Base-by-base conservation (phyloP, 129 eudicot species). In the Flaveria bidentis region DNA sequence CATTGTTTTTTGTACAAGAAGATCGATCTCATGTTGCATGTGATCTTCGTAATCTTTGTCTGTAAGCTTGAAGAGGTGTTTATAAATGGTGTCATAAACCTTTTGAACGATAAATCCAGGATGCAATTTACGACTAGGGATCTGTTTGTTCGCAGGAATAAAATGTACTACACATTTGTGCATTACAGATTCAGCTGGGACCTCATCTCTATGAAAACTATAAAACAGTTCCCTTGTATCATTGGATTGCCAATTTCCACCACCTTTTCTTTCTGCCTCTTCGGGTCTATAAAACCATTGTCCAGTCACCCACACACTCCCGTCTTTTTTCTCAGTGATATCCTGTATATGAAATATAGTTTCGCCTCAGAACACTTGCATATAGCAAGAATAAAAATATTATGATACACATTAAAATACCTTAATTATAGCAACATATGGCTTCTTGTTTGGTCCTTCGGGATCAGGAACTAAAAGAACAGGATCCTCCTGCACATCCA, bases 221-320 rank as follows among this genome's bases (percentile, higher is more conserved):
- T 95, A 95, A 68, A 95, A 95, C 14, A 95, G 85, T 71, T 91
- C 97, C 53, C 99, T 84, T 42, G 97, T 86, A 85, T 91, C 97
- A 45, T 76, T 69, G 47, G 96, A 85, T 84, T 84, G 82, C 99
- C 99, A 95, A 72, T 85, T 87, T 80, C 97, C 99, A 36, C 99
- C 99, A 10, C 79, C 88, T 86, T 85, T 87, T 78, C 82, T 95
- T 58, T 87, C 96, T 33, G 97, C 99, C 80, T 95, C 99, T 80
- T 95, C 99, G 2, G 99, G 99, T 39, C 99, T 86, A 63, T 95
- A 95, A 69, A 95, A 91, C 99, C 99, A 95, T 73, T 95, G 99
- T 20, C 99, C 97, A 36, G 84, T 84, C 15, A 95, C 89, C 96
- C 84, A 87, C 83, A 95, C 74, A 41, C 61, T 73, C 20, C 94